Conservation (phyloP, 2,329 filamentous ascomycete species). For the Verticillium klebahnii region DNA sequence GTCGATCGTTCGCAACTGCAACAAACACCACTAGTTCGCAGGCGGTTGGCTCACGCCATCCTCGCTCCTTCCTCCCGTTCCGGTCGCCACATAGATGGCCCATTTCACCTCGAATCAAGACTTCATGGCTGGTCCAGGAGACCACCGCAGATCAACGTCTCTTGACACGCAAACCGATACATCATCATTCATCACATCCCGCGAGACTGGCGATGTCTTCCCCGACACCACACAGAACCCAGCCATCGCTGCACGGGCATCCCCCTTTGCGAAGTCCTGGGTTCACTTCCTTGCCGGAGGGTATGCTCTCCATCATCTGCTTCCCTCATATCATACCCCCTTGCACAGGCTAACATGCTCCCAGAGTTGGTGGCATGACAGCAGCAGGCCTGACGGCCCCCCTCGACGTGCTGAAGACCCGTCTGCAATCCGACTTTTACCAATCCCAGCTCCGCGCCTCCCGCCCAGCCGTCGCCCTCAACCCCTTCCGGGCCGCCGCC, state of each 20-base stretch:
- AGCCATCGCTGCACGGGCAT: constrained; percentile 25
- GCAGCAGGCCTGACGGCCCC: constrained; percentile 90
- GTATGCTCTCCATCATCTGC: constrained; percentile 44
- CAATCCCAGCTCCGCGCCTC: constrained; percentile 72
- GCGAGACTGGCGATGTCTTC: constrained; percentile 55
- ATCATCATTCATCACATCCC: constrained; percentile 31
- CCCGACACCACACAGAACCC: constrained; percentile 33
- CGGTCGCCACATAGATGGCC: constrained; percentile 21
- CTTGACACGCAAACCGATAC: constrained; percentile 5
- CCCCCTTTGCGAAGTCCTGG: constrained; percentile 72
- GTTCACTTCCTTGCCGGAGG: constrained; percentile 88
- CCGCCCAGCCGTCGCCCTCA: constrained; percentile 58
- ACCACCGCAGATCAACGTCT: constrained; percentile 14
- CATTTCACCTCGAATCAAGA: constrained; percentile 20
- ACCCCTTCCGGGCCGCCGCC: constrained; percentile 59
- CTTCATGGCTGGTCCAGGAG: constrained; percentile 25
- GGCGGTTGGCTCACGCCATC: not conserved
- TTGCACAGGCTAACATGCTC: constrained; percentile 1
- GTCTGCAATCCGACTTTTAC: constrained; percentile 92
- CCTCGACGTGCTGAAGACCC: constrained; percentile 89
- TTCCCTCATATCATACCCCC: not conserved
- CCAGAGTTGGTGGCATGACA: constrained; percentile 82
- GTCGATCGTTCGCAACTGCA: not conserved
- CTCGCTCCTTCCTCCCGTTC: not conserved
- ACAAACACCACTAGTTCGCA: not conserved